Percentiles rank a stretch among this genome's conserved stretches.
phyloP scores from a whole-genome alignment of 2,329 filamentous ascomycete species.

The Cryphonectria parasitica region DNA sequence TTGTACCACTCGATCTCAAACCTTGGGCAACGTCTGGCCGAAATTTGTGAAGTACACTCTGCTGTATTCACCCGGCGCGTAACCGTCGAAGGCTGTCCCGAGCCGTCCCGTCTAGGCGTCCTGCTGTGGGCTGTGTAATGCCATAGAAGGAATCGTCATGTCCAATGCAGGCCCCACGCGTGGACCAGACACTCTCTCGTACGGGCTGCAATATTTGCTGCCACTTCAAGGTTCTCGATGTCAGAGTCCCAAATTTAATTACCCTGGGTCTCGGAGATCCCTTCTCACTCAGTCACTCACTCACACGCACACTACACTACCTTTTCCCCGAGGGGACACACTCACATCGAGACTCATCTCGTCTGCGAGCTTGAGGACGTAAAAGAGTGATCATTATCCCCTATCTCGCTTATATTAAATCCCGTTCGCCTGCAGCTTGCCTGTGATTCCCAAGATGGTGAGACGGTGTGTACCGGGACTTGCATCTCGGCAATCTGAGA shows the following conservation, averaged over 20 bases:
- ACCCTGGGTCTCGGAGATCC: background rate
- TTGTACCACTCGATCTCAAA: slow-evolving; percentile 34
- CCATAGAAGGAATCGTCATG: slow-evolving; percentile 8
- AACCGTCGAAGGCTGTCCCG: background rate
- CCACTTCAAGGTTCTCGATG: background rate
- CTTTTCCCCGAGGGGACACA: background rate
- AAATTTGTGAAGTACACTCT: background rate
- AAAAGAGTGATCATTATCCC: too few species aligned
- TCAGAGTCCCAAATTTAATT: too few species aligned
- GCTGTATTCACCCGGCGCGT: background rate
- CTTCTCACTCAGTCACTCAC: too few species aligned
- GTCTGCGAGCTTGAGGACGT: background rate
- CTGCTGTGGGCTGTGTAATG: slow-evolving; percentile 18
- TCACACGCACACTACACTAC: slow-evolving; percentile 3
- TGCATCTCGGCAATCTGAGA: slow-evolving; percentile 30
- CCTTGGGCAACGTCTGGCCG: slow-evolving; percentile 26
- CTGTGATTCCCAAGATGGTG: slow-evolving; percentile 15
- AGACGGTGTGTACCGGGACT: slow-evolving; percentile 14
- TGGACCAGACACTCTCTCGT: background rate
- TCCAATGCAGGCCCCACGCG: background rate
- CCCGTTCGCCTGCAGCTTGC: background rate
- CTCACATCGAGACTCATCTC: background rate
- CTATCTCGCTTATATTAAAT: slow-evolving; percentile 21
- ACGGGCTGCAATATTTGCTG: background rate
- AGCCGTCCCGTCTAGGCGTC: background rate